Evolutionary conservation across 495 filamentous ascomycete genomes (phyloP).

Genomic region (Venustampulla echinocandica): DNA sequence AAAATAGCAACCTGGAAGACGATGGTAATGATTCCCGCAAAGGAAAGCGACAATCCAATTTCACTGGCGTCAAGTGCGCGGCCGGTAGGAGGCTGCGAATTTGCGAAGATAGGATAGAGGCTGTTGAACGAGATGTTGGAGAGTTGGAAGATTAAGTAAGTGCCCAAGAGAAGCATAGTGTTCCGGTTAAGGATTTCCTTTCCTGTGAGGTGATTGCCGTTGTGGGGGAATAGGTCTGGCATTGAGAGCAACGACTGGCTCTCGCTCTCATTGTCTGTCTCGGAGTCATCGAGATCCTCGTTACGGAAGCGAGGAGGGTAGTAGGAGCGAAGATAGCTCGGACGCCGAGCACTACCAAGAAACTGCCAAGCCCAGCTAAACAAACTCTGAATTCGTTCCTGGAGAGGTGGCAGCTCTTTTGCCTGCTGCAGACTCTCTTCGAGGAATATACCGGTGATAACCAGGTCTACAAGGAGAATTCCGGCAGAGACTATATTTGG

Average conservation of each 20-base stretch:
- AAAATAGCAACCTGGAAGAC: constrained; percentile 83
- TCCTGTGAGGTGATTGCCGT: constrained; percentile 32
- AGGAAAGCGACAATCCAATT: constrained; percentile 78
- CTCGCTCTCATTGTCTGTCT: constrained; percentile 23
- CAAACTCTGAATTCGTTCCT: constrained; percentile 46
- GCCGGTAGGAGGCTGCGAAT: constrained; percentile 63
- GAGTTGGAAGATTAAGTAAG: constrained; percentile 23
- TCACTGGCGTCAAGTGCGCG: constrained; percentile 65
- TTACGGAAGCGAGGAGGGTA: constrained; percentile 20
- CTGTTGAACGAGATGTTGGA: constrained; percentile 24
- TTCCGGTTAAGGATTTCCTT: constrained; percentile 62
- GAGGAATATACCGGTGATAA: constrained; percentile 65
- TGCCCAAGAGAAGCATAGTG: constrained; percentile 58
- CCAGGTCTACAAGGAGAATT: constrained; percentile 63
- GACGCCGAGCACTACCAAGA: constrained; percentile 44
- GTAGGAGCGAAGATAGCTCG: constrained; percentile 45
- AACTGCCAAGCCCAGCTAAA: constrained; percentile 72
- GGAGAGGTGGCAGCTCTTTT: constrained; percentile 51
- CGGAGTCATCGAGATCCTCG: constrained; percentile 26
- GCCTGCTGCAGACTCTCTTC: constrained; percentile 82
- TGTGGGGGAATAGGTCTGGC: constrained; percentile 20
- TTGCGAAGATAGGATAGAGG: constrained; percentile 62
- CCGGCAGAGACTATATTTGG: constrained; percentile 72
- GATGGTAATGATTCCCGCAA: constrained; percentile 77
- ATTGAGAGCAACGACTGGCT: constrained; percentile 18